phyloP scores from a whole-genome alignment of 2,329 filamentous ascomycete species.

The Clonostachys rosea region DNA sequence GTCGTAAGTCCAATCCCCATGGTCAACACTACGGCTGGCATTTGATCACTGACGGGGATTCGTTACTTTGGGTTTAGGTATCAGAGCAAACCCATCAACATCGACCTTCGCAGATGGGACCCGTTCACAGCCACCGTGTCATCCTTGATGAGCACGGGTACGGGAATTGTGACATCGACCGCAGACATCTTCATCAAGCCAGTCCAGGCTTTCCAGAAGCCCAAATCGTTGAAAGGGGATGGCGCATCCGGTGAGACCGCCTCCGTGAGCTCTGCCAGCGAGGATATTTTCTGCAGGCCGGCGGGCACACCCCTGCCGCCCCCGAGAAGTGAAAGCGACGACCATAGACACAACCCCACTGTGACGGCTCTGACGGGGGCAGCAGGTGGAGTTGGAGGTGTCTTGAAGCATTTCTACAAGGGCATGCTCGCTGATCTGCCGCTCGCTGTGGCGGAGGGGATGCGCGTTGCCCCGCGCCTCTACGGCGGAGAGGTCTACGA shows the following conservation, averaged over 20 bases:
- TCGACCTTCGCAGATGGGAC: conserved; percentile 19
- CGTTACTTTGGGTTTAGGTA: not conserved
- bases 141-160: conserved; percentile 4
- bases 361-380: not conserved
- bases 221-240: not conserved
- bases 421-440: conserved; percentile 1
- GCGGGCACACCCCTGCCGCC: no score
- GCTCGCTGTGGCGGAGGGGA: conserved; percentile 3
- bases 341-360: not conserved
- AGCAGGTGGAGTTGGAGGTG: not conserved
- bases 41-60: not conserved
- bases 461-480: not conserved
- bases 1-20: not conserved
- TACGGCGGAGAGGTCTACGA: conserved; percentile 2
- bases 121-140: conserved; percentile 17
- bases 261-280: no score
- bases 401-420: not conserved
- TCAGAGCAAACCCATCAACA: conserved; percentile 16
- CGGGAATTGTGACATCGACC: not conserved
- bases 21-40: not conserved
- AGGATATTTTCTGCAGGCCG: no score
- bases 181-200: not conserved
- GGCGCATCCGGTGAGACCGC: not conserved
- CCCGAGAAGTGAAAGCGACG: not conserved
- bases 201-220: not conserved